These are phyloP conservation scores for Orychophragmus violaceus DNA, from an alignment of 345 rosid genomes.

Conservation along the genomic window DNA sequence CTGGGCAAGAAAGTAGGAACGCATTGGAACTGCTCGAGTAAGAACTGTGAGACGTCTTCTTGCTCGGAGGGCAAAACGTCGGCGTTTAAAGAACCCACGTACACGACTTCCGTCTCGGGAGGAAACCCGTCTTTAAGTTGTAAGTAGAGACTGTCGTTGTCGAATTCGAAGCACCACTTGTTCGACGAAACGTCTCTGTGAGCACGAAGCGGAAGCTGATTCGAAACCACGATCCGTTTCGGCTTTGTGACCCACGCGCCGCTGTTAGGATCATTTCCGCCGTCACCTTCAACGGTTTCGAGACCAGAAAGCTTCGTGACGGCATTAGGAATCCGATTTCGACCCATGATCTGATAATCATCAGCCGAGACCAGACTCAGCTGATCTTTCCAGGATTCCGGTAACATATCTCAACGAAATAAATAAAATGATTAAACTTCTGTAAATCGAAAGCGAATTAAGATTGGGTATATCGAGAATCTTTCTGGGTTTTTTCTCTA, in stretches of 20 bases:
- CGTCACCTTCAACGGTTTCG: conserved; percentile 32
- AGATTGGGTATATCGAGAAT: background rate
- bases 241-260: conserved; percentile 15
- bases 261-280: background rate
- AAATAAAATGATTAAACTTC: background rate
- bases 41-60: conserved; percentile 44
- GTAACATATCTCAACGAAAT: conserved; percentile 20
- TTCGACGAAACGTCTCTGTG: conserved; percentile 28
- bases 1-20: conserved; percentile 58
- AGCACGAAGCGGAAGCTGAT: conserved; percentile 57
- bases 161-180: conserved; percentile 56
- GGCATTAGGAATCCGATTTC: conserved; percentile 44
- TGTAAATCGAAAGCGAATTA: background rate
- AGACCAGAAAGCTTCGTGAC: conserved; percentile 48
- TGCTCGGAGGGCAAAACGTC: conserved; percentile 51
- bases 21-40: conserved; percentile 51
- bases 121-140: conserved; percentile 67
- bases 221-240: conserved; percentile 55
- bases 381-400: conserved; percentile 45
- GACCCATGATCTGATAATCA: conserved; percentile 46
- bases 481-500: background rate
- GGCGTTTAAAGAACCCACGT: conserved; percentile 59
- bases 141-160: conserved; percentile 43
- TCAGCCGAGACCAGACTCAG: conserved; percentile 54
- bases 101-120: conserved; percentile 43